phyloP scores from a whole-genome alignment of 2,329 filamentous ascomycete species.

The Ilyonectria destructans region DNA sequence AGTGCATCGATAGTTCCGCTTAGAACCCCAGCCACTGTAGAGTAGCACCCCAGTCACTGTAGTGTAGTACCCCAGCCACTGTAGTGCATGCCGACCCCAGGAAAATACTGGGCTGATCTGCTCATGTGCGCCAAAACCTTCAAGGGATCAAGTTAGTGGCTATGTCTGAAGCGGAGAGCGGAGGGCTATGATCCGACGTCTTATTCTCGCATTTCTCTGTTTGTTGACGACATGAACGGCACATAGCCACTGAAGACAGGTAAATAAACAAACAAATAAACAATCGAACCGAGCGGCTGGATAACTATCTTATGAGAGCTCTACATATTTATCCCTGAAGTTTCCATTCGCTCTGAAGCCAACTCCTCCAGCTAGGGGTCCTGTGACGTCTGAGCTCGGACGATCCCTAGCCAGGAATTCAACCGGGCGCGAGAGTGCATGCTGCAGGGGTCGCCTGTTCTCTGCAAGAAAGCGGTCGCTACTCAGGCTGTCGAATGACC shows the following conservation, averaged over 20 bases:
- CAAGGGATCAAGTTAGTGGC: slow-evolving; percentile 9
- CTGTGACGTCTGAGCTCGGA: not conserved
- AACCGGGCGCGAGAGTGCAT: slow-evolving; percentile 18
- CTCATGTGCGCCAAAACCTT: slow-evolving; percentile 13
- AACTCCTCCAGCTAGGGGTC: not conserved
- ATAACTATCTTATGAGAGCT: not conserved
- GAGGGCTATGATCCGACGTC: slow-evolving; percentile 15
- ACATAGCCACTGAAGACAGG: not conserved
- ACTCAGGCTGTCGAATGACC: slow-evolving; percentile 25
- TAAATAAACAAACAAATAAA: not conserved
- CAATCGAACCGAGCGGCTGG: not conserved
- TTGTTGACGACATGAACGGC: not conserved
- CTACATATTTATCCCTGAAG: not conserved
- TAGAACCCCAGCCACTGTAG: not conserved
- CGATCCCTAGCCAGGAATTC: not conserved
- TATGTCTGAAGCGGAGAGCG: slow-evolving; percentile 2
- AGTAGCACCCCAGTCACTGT: not conserved
- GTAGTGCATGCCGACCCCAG: not conserved
- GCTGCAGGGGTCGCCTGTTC: slow-evolving; percentile 29
- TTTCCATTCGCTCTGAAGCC: slow-evolving; percentile 6
- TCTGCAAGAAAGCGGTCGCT: slow-evolving; percentile 22
- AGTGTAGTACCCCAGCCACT: slow-evolving; percentile 8
- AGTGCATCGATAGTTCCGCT: slow-evolving; percentile 7
- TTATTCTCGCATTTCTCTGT: not conserved
- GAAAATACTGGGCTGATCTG: slow-evolving; percentile 26